Conservation (phyloP, 2,329 filamentous ascomycete species). For the Cordyceps cateniannulata region DNA sequence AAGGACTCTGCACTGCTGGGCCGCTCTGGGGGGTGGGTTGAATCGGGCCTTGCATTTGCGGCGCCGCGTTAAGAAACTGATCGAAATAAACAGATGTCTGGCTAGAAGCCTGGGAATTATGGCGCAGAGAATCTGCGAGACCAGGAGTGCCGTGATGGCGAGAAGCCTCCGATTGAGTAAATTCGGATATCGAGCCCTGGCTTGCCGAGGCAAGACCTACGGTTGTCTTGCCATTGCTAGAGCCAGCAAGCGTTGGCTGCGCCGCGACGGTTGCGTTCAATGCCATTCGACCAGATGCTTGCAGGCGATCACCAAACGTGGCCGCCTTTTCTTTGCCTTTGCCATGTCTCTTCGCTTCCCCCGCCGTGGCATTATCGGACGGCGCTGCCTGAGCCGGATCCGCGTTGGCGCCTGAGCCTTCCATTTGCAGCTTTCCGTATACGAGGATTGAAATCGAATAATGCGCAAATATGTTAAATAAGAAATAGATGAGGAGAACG, state of each 20-base stretch:
- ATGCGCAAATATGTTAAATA: neutral
- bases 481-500: neutral
- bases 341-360: neutral
- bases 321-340: conserved; percentile 15
- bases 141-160: neutral
- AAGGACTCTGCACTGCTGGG: neutral
- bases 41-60: neutral
- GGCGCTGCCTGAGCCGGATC: neutral
- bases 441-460: neutral
- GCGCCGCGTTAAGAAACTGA: neutral
- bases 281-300: conserved; percentile 23
- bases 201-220: neutral
- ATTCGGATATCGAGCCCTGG: neutral
- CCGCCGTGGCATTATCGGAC: neutral
- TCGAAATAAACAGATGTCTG: neutral
- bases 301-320: conserved; percentile 20
- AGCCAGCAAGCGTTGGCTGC: conserved; percentile 12
- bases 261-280: conserved; percentile 19
- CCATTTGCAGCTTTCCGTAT: neutral
- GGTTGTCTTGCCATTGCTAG: conserved; percentile 15
- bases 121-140: neutral
- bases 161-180: neutral
- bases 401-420: neutral
- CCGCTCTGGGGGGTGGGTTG: neutral
- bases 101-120: too few relatives aligned